phyloP scores from a whole-genome alignment of 2,329 filamentous ascomycete species.

The Myriosclerotinia curreyana region DNA sequence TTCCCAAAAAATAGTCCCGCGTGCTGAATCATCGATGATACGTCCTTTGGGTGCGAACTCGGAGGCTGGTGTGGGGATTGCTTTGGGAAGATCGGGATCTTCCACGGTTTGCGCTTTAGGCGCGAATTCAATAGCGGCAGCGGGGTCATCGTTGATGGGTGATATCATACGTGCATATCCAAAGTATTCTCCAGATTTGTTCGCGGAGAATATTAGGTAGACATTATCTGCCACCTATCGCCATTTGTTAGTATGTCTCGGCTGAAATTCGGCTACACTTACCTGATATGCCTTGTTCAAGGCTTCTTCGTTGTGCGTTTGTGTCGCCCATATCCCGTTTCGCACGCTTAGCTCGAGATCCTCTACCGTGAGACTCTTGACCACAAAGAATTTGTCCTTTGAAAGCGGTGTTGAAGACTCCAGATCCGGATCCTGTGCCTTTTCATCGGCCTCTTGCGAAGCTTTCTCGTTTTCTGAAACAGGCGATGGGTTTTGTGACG shows the following conservation, averaged over 20 bases:
- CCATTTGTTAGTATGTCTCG: constrained; percentile 23
- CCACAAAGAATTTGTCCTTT: constrained; percentile 80
- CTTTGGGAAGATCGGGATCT: constrained; percentile 68
- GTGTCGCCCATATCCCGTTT: constrained; percentile 90
- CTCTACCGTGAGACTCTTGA: constrained; percentile 89
- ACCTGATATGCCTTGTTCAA: constrained; percentile 83
- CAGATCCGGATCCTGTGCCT: constrained; percentile 19
- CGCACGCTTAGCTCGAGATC: constrained; percentile 85
- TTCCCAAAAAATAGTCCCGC: constrained; percentile 98
- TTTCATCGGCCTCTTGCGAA: constrained; percentile 22
- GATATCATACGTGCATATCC: constrained; percentile 91
- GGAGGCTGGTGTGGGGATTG: constrained; percentile 75
- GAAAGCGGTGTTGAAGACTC: constrained; percentile 17
- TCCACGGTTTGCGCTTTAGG: constrained; percentile 58
- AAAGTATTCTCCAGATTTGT: constrained; percentile 96
- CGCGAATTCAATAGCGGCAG: constrained; percentile 65
- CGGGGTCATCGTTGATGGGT: constrained; percentile 73
- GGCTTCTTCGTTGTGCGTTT: constrained; percentile 84
- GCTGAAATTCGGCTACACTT: constrained; percentile 34
- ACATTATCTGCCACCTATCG: constrained; percentile 73
- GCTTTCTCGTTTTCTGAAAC: constrained; percentile 40
- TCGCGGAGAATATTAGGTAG: constrained; percentile 91
- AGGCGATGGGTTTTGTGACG: constrained; percentile 32
- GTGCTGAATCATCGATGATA: constrained; percentile 87
- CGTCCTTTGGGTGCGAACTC: constrained; percentile 75